A percentile compares a stretch with the other conserved stretches of the same genome.
Evolutionary conservation across 768 basidiomycete species (phyloP).

Genomic region (Leccinum fibrillosum): DNA sequence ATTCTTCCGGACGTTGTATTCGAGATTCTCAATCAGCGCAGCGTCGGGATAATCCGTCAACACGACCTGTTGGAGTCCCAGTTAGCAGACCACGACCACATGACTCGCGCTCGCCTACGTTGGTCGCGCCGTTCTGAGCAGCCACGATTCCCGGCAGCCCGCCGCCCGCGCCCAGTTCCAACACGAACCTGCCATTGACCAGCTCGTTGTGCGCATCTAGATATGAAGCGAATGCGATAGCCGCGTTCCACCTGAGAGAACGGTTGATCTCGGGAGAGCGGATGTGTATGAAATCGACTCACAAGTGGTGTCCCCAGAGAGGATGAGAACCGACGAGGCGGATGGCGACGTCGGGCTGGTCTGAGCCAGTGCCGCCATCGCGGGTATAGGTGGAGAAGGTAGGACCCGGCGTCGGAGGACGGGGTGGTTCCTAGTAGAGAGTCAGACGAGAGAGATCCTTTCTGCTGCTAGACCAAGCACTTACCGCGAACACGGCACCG

Average conservation of each 20-base stretch:
- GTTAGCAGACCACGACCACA: background rate
- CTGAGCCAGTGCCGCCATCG: background rate
- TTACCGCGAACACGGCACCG: background rate
- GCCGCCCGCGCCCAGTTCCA: conserved; percentile 94
- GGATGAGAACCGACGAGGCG: conserved; percentile 77
- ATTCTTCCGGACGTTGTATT: conserved; percentile 64
- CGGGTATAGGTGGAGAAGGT: conserved; percentile 51
- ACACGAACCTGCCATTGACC: conserved; percentile 47
- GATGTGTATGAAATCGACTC: conserved; percentile 9
- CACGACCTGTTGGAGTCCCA: conserved; percentile 51
- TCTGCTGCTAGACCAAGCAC: background rate
- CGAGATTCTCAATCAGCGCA: conserved; percentile 70
- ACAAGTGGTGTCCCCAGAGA: conserved; percentile 82
- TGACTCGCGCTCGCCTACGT: conserved; percentile 37
- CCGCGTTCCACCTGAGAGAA: conserved; percentile 71
- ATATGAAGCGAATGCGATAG: conserved; percentile 66
- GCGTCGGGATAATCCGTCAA: conserved; percentile 92
- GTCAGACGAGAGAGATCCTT: background rate
- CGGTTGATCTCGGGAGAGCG: background rate
- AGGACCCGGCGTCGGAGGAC: conserved; percentile 66
- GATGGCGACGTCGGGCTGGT: conserved; percentile 44
- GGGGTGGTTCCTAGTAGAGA: conserved; percentile 48
- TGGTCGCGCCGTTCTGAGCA: conserved; percentile 63
- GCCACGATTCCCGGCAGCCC: conserved; percentile 82
- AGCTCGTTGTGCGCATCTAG: conserved; percentile 53